Percentiles rank a stretch among this genome's conserved stretches.
Conservation (phyloP, 306 rosid species). For the Begonia peltatifolia region DNA sequence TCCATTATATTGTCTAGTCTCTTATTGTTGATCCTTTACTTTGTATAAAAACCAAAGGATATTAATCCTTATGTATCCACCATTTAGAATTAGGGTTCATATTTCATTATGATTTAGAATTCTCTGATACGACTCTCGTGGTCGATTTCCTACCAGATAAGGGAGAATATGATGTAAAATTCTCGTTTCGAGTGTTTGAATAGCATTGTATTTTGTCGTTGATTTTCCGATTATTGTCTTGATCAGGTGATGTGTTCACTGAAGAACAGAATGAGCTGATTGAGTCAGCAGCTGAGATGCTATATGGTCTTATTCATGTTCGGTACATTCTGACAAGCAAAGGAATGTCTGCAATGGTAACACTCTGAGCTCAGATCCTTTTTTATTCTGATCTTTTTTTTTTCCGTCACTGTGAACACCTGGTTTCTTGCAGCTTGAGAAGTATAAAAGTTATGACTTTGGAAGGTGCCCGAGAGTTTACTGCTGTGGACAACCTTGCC, state of each 20-base stretch:
- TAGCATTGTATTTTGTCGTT: background rate
- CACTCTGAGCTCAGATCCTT: background rate
- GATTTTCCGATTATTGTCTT: slow-evolving; percentile 5
- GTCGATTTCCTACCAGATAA: too few relatives aligned
- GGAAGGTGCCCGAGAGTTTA: slow-evolving; percentile 98
- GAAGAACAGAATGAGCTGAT: slow-evolving; percentile 96
- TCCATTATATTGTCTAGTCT: too few relatives aligned
- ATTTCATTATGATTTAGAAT: too few relatives aligned
- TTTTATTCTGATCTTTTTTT: background rate
- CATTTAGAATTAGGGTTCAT: too few relatives aligned
- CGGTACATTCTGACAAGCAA: slow-evolving; percentile 84
- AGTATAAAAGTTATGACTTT: slow-evolving; percentile 85
- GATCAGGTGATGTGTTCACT: slow-evolving; percentile 77
- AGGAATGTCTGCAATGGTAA: slow-evolving; percentile 94
- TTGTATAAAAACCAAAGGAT: too few relatives aligned
- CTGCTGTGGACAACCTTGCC: slow-evolving; percentile 98
- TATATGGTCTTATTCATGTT: slow-evolving; percentile 93
- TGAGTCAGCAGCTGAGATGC: slow-evolving; percentile 98
- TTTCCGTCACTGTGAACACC: background rate
- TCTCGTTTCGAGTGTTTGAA: too few relatives aligned
- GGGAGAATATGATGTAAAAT: too few relatives aligned
- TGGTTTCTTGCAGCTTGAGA: slow-evolving; percentile 52
- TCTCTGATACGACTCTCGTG: too few relatives aligned
- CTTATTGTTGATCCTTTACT: too few relatives aligned
- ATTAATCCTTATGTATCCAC: too few relatives aligned